Percentiles rank a stretch among this genome's conserved stretches.
Evolutionary conservation across 129 eudicot species (phyloP).

Genomic region (Chrysanthemum makinoi): DNA sequence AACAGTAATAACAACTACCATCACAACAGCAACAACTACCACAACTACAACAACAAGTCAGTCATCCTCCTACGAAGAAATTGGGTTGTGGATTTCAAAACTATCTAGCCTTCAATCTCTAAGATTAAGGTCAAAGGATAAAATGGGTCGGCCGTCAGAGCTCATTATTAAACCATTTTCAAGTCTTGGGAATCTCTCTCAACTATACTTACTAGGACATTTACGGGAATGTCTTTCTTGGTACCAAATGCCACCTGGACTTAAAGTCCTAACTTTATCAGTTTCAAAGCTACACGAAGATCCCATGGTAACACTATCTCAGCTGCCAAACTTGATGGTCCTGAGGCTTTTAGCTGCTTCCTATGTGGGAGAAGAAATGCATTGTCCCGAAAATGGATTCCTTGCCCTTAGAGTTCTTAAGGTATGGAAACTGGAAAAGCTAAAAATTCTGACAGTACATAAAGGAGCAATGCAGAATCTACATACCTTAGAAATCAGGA

Average conservation of each 20-base stretch:
- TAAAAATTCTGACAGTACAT: neutral
- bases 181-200: slow-evolving; percentile 32
- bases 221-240: slow-evolving; percentile 21
- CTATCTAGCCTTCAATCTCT: slow-evolving; percentile 25
- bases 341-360: slow-evolving; percentile 35
- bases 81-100: slow-evolving; percentile 25
- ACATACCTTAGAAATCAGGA: slow-evolving; percentile 28
- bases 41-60: slow-evolving; percentile 22
- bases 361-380: slow-evolving; percentile 29
- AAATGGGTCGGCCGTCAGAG: slow-evolving; percentile 33
- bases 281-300: slow-evolving; percentile 33
- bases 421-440: slow-evolving; percentile 30
- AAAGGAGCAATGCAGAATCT: slow-evolving; percentile 30
- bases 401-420: slow-evolving; percentile 25
- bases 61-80: slow-evolving; percentile 27
- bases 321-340: slow-evolving; percentile 28
- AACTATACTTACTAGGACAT: slow-evolving; percentile 23
- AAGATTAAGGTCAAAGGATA: slow-evolving; percentile 30
- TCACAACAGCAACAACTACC: slow-evolving; percentile 19
- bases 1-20: slow-evolving; percentile 11
- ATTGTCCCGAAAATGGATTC: slow-evolving; percentile 33
- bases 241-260: slow-evolving; percentile 30
- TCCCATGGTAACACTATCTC: slow-evolving; percentile 33
- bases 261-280: slow-evolving; percentile 36
- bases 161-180: slow-evolving; percentile 32